A percentile compares a stretch with the other conserved stretches of the same genome.
Conservation (phyloP, 495 filamentous ascomycete genomes). For the Trichocladium uniseriatum region DNA sequence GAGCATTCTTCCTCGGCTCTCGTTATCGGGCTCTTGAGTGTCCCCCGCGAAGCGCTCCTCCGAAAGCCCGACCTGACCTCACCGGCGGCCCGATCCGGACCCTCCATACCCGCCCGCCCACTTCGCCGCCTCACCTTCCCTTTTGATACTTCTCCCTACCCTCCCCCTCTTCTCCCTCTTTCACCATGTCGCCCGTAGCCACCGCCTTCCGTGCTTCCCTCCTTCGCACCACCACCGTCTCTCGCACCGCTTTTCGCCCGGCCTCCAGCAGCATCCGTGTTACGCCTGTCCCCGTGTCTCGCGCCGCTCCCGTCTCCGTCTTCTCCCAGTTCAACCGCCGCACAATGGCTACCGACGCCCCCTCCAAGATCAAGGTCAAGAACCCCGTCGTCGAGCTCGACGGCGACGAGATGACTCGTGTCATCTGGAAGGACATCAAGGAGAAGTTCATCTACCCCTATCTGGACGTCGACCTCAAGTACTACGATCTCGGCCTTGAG, state of each 20-base stretch:
- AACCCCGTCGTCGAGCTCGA: constrained; percentile 96
- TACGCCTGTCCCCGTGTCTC: constrained; percentile 4
- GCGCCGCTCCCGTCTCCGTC: constrained; percentile 17
- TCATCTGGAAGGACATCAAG: constrained; percentile 98
- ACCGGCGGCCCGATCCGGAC: constrained; percentile 20
- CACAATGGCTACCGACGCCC: constrained; percentile 30
- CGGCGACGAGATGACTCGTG: constrained; percentile 98
- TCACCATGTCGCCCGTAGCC: constrained; percentile 25
- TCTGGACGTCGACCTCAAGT: constrained; percentile 95
- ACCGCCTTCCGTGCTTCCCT: constrained; percentile 23
- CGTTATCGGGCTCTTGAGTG: constrained; percentile 3
- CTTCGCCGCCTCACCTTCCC: constrained; percentile 7
- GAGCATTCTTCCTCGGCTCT: constrained; percentile 20
- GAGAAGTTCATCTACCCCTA: constrained; percentile 94
- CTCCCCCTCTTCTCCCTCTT: constrained; percentile 8
- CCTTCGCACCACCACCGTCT: constrained; percentile 18
- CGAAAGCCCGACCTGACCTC: constrained; percentile 10
- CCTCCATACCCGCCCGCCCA: constrained; percentile 6
- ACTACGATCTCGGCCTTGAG: constrained; percentile 93
- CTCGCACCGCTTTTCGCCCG: constrained; percentile 13
- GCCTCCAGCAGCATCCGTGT: constrained; percentile 11
- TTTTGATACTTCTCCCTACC: constrained; percentile 7
- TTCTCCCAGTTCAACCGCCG: constrained; percentile 26
- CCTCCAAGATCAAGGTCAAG: constrained; percentile 85
- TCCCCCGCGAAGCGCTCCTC: constrained; percentile 9